These are phyloP conservation scores for Boletus fagicola DNA, from an alignment of 768 basidiomycete genomes.

Conservation along the genomic window DNA sequence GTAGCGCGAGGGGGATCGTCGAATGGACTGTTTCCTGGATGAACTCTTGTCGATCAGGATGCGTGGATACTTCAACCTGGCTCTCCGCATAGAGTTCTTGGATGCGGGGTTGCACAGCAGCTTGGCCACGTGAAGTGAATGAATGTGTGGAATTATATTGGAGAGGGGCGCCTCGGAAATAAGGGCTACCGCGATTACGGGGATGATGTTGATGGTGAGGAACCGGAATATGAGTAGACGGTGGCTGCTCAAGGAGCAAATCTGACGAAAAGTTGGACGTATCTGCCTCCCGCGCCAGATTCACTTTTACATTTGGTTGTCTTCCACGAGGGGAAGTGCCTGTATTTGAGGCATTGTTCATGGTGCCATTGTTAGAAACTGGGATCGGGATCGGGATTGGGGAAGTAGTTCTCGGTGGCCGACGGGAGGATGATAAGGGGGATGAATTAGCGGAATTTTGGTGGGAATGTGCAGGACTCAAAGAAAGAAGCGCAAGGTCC, in stretches of 20 bases:
- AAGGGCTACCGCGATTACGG: conserved; percentile 33
- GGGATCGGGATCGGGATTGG: conserved; percentile 51
- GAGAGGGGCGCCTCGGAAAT: conserved; percentile 35
- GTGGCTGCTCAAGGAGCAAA: conserved; percentile 41
- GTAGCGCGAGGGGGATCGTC: conserved; percentile 56
- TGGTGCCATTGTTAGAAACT: conserved; percentile 36
- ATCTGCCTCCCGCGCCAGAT: conserved; percentile 26
- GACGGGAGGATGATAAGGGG: conserved; percentile 41
- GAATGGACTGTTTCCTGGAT: conserved; percentile 60
- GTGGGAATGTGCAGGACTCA: conserved; percentile 42
- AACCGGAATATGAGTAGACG: conserved; percentile 44
- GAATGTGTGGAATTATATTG: conserved; percentile 47
- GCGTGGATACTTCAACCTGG: conserved; percentile 31
- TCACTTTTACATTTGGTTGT: conserved; percentile 31
- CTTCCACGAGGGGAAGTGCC: conserved; percentile 37
- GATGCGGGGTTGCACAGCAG: conserved; percentile 38
- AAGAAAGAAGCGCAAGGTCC: conserved; percentile 57
- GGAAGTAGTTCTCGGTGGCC: conserved; percentile 42
- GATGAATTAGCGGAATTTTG: conserved; percentile 39
- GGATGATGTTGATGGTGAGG: conserved; percentile 30
- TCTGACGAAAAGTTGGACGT: conserved; percentile 38
- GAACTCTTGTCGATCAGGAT: conserved; percentile 38
- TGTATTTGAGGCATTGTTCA: conserved; percentile 35
- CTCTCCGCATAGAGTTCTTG: conserved; percentile 46
- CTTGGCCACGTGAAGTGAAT: conserved; percentile 36